phyloP scores from a whole-genome alignment of 257 asterid genomes.

The Solanum ahanhuiri region DNA sequence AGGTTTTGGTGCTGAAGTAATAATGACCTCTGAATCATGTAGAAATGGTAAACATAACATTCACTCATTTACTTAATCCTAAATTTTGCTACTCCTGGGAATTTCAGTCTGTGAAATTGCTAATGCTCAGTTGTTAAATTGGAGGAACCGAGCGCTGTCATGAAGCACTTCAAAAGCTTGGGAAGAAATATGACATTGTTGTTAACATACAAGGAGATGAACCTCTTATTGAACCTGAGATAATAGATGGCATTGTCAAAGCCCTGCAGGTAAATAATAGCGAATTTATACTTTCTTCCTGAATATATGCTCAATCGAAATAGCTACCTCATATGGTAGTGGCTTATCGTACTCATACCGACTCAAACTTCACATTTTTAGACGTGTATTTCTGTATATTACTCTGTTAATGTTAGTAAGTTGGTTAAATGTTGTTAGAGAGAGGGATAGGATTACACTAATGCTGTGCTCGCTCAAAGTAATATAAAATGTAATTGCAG shows the following conservation, averaged over 20 bases:
- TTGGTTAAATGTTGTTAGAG: background rate
- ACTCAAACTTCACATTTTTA: no score
- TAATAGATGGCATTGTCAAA: no score
- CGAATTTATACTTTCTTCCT: no score
- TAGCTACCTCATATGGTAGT: background rate
- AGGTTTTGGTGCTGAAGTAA: no score
- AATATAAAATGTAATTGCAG: background rate
- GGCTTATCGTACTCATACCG: no score
- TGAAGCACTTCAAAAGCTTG: constrained; percentile 70
- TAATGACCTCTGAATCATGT: no score
- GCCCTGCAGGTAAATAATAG: no score
- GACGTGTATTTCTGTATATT: background rate
- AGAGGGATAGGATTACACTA: background rate
- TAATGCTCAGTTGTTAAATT: background rate
- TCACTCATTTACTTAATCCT: background rate
- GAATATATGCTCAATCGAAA: no score
- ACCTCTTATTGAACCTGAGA: no score
- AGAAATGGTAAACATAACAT: no score
- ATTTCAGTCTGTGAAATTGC: background rate
- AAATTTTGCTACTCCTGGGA: background rate
- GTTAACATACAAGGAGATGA: no score
- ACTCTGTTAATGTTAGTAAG: background rate
- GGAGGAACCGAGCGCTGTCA: constrained; percentile 82
- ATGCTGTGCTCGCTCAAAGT: background rate
- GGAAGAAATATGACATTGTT: no score